Conservation (phyloP, 345 rosid species). For the Camelina sativa region DNA sequence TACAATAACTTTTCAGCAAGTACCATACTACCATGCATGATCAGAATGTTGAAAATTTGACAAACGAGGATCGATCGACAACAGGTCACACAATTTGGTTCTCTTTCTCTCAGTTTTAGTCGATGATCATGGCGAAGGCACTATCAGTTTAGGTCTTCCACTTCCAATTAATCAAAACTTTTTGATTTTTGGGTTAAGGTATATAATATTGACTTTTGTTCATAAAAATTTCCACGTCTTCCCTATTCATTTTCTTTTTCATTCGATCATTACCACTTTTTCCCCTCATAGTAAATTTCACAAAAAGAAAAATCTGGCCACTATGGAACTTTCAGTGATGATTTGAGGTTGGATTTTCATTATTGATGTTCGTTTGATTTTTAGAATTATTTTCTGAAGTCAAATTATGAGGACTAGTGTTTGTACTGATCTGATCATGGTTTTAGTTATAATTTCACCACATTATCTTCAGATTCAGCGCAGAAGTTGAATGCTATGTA, state of each 20-base stretch:
- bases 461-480: background rate
- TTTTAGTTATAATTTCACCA: background rate
- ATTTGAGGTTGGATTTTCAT: background rate
- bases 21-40: background rate
- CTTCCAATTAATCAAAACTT: background rate
- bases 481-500: background rate
- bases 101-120: background rate
- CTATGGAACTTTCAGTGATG: background rate
- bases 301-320: background rate
- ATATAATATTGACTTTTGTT: background rate
- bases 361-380: background rate
- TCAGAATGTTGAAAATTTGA: background rate
- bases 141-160: slow-evolving; percentile 16
- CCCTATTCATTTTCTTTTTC: background rate
- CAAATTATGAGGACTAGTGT: background rate
- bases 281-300: background rate
- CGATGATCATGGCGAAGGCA: slow-evolving; percentile 2
- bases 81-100: slow-evolving; percentile 12
- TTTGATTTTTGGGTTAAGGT: background rate
- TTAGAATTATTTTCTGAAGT: background rate
- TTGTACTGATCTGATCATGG: background rate
- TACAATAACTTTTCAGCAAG: background rate
- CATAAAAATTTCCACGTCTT: background rate
- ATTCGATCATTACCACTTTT: background rate
- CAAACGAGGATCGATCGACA: slow-evolving; percentile 5